Percentiles rank a stretch among this genome's conserved stretches.
phyloP scores from a whole-genome alignment of 768 basidiomycete species.

The Amanita jacksonii region DNA sequence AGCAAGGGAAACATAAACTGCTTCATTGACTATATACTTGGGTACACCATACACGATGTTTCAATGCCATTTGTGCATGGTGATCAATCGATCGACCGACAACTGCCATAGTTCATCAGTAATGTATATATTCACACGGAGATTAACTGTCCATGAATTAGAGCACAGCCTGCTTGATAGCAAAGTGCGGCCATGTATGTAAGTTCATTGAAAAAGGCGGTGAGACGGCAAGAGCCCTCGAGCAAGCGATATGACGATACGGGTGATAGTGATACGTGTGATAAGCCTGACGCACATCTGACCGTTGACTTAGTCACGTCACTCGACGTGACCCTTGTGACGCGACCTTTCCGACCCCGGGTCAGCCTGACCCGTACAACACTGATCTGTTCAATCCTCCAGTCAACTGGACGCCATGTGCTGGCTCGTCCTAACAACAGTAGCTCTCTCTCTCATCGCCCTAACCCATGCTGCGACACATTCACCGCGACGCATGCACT shows the following conservation, averaged over 20 bases:
- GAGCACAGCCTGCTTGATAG: too few species aligned
- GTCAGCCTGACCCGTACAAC: too few species aligned
- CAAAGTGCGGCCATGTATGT: neutral
- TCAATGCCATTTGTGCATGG: neutral
- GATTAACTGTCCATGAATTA: neutral
- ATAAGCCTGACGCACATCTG: too few species aligned
- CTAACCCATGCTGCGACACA: neutral
- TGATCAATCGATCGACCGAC: neutral
- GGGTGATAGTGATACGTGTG: too few species aligned
- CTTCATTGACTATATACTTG: neutral
- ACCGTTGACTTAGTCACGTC: neutral
- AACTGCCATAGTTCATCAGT: too few species aligned
- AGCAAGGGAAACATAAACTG: neutral
- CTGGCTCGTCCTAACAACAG: constrained; percentile 1
- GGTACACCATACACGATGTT: neutral
- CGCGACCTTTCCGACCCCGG: too few species aligned
- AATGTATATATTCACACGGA: too few species aligned
- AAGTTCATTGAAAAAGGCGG: too few species aligned
- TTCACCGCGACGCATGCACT: neutral
- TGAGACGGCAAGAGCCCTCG: too few species aligned
- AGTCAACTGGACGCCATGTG: too few species aligned
- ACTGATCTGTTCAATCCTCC: too few species aligned
- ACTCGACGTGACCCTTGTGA: constrained; percentile 4
- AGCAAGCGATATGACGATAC: too few species aligned
- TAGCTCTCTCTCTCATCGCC: neutral